Evolutionary conservation across 257 asterid genomes (phyloP).

Genomic region (Solanum pennellii): DNA sequence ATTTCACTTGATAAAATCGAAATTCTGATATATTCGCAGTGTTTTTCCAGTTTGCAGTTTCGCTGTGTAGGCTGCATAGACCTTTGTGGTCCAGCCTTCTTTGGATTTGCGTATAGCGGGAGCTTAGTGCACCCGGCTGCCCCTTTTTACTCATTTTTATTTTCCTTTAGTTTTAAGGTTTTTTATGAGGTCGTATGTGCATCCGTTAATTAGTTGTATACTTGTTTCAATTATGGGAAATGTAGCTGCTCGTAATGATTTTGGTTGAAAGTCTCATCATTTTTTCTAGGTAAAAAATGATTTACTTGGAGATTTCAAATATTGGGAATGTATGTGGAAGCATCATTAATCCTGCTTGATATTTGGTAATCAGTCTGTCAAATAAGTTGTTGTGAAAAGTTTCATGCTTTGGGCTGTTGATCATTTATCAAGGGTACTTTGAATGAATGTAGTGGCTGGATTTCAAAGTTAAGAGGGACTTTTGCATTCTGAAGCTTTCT

Average conservation of each 20-base stretch:
- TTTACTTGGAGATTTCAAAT: background rate
- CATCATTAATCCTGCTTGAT: background rate
- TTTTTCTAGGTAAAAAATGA: background rate
- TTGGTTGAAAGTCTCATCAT: background rate
- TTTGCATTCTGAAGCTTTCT: background rate
- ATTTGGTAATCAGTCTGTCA: background rate
- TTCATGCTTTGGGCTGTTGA: background rate
- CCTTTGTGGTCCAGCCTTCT: background rate
- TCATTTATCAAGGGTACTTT: background rate
- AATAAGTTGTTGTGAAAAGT: background rate
- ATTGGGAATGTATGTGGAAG: background rate
- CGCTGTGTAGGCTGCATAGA: background rate
- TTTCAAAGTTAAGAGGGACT: background rate
- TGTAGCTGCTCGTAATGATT: background rate
- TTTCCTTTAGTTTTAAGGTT: background rate
- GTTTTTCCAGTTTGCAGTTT: background rate
- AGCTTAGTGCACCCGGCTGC: background rate
- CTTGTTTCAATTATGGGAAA: background rate
- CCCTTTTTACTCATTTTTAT: background rate
- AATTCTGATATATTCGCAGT: background rate
- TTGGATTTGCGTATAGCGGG: background rate
- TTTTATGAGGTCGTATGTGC: background rate
- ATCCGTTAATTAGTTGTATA: background rate
- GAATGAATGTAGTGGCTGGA: background rate
- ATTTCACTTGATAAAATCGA: background rate